A percentile compares a stretch with the other conserved stretches of the same genome.
These are phyloP conservation scores for Prototheca cutis DNA, from an alignment of 163 green algal species.

Conservation along the genomic window DNA sequence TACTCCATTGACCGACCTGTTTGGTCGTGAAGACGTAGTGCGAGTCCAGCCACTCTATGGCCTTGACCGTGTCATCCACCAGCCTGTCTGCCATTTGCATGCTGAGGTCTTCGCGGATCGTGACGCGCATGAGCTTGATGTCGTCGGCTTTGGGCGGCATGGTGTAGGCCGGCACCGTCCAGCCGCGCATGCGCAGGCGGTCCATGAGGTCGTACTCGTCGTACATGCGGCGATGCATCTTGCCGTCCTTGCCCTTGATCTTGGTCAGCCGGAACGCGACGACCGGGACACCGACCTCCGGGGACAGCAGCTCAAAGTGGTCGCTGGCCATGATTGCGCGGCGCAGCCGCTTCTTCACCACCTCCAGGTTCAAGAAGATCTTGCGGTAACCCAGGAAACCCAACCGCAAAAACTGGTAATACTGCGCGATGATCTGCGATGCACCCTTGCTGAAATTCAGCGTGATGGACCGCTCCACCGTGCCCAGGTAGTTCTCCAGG, in stretches of 20 bases:
- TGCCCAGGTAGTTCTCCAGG: slow-evolving; percentile 33
- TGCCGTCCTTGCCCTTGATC: slow-evolving; percentile 14
- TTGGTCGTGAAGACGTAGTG: slow-evolving; percentile 31
- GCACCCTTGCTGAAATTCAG: slow-evolving; percentile 58
- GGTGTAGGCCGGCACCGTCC: slow-evolving; percentile 48
- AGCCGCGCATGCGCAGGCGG: slow-evolving; percentile 29
- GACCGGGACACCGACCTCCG: slow-evolving; percentile 38
- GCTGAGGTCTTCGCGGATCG: slow-evolving; percentile 43
- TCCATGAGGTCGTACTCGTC: slow-evolving; percentile 46
- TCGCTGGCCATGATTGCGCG: slow-evolving; percentile 20
- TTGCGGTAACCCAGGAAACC: slow-evolving; percentile 41
- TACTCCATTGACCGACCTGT: slow-evolving; percentile 5
- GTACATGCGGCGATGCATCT: slow-evolving; percentile 19
- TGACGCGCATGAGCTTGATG: slow-evolving; percentile 36
- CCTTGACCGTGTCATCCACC: slow-evolving; percentile 11
- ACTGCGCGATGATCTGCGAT: slow-evolving; percentile 45
- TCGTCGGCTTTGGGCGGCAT: slow-evolving; percentile 31
- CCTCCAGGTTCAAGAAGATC: slow-evolving; percentile 47
- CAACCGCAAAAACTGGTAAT: slow-evolving; percentile 51
- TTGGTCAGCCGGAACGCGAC: slow-evolving; percentile 48
- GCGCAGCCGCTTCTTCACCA: slow-evolving; percentile 27
- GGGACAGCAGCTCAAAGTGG: slow-evolving; percentile 39
- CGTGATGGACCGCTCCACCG: slow-evolving; percentile 45
- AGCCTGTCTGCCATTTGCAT: slow-evolving; percentile 33
- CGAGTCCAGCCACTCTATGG: slow-evolving; percentile 26